A percentile compares a stretch with the other conserved stretches of the same genome.
phyloP scores from a whole-genome alignment of 2,329 filamentous ascomycete genomes.

The Penicillium fuscoglaucum region DNA sequence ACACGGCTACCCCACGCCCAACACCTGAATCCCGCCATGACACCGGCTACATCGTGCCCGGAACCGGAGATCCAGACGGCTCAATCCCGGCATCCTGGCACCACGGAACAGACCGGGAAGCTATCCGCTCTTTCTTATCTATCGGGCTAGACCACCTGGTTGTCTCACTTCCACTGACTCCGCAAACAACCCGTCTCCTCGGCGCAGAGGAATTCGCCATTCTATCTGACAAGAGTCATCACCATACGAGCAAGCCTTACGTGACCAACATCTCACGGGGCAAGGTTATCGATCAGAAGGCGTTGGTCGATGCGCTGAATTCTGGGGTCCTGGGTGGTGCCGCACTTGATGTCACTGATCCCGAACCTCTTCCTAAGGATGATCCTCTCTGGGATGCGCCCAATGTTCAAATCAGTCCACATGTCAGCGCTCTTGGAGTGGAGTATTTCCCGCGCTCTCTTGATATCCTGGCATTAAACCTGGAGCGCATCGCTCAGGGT shows the following conservation, averaged over 20 bases:
- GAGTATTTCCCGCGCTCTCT: slow-evolving; percentile 60
- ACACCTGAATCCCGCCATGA: slow-evolving; percentile 67
- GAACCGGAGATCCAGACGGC: slow-evolving; percentile 63
- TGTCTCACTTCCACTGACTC: slow-evolving; percentile 58
- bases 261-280: slow-evolving; percentile 72
- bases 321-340: slow-evolving; percentile 61
- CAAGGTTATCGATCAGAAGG: slow-evolving; percentile 60
- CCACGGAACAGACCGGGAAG: slow-evolving; percentile 54
- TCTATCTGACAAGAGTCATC: slow-evolving; percentile 43
- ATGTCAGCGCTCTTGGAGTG: slow-evolving; percentile 58
- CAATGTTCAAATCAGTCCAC: slow-evolving; percentile 69
- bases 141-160: slow-evolving; percentile 60
- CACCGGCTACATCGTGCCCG: slow-evolving; percentile 65
- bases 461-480: slow-evolving; percentile 59
- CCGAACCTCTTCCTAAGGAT: slow-evolving; percentile 69
- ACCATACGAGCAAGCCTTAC: slow-evolving; percentile 52
- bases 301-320: slow-evolving; percentile 63
- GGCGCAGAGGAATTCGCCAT: slow-evolving; percentile 55
- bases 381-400: slow-evolving; percentile 68
- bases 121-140: slow-evolving; percentile 55
- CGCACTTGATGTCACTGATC: slow-evolving; percentile 76
- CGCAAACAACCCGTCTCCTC: slow-evolving; percentile 56
- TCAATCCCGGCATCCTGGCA: slow-evolving; percentile 58
- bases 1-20: slow-evolving; percentile 68
- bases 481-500: slow-evolving; percentile 55